Conservation (phyloP, 139 green algal genomes). For the Nannochloris sp. region DNA sequence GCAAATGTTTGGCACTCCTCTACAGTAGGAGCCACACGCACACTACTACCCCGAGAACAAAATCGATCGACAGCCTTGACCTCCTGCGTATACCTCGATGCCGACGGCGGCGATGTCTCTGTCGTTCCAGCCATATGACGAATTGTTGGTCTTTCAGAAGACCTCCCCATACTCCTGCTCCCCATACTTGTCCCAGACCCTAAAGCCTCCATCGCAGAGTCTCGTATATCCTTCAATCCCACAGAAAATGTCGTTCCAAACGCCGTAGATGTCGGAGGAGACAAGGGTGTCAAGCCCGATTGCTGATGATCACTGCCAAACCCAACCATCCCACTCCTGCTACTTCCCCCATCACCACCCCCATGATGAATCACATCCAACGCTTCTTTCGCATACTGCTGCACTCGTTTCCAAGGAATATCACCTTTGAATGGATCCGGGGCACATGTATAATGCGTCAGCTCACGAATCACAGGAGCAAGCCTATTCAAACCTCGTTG, state of each 20-base stretch:
- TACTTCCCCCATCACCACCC: neutral
- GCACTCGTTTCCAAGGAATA: conserved; percentile 30
- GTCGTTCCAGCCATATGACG: conserved; percentile 42
- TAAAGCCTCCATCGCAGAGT: neutral
- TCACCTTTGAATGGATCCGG: conserved; percentile 29
- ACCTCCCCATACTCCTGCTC: neutral
- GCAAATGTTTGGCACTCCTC: conserved; percentile 63
- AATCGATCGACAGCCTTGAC: neutral
- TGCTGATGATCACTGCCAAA: conserved; percentile 44
- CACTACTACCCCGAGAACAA: conserved; percentile 19
- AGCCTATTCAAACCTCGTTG: conserved; percentile 45
- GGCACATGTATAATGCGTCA: conserved; percentile 17
- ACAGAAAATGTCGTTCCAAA: neutral
- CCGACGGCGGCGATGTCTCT: conserved; percentile 21
- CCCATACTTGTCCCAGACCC: no score
- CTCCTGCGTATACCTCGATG: neutral
- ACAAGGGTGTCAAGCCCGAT: neutral
- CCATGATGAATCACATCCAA: conserved; percentile 16
- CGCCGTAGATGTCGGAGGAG: neutral
- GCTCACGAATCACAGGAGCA: conserved; percentile 32
- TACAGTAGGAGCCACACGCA: conserved; percentile 34
- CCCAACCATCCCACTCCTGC: conserved; percentile 24
- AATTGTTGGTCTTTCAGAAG: neutral
- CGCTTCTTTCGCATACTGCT: conserved; percentile 18
- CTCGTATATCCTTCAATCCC: neutral